phyloP scores from a whole-genome alignment of 2,329 filamentous ascomycete species.

The Lasiodiplodia hormozganensis region DNA sequence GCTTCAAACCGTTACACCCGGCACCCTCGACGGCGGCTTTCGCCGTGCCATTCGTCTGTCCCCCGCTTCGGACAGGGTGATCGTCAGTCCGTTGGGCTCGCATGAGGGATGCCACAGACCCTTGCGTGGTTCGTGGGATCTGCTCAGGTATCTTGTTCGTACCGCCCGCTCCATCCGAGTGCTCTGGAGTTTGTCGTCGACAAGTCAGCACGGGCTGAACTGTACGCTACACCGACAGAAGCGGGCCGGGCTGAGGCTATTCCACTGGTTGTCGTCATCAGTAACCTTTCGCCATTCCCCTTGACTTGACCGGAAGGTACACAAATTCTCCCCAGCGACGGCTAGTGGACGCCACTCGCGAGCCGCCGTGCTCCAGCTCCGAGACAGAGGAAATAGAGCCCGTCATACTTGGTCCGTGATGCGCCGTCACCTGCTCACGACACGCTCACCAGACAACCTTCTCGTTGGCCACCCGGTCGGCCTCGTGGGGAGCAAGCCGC shows the following conservation, averaged over 20 bases:
- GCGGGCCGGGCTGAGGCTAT: background rate
- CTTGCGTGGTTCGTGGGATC: constrained; percentile 17
- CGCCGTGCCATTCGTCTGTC: background rate
- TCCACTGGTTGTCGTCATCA: constrained; percentile 1
- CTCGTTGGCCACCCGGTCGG: background rate
- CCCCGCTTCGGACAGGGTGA: background rate
- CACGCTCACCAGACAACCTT: constrained; percentile 2
- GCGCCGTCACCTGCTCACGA: constrained; percentile 7
- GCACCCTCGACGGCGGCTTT: background rate
- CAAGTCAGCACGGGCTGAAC: background rate
- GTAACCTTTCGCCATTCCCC: background rate
- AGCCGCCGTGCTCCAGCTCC: background rate
- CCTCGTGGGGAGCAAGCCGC: too few relatives aligned
- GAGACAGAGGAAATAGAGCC: background rate
- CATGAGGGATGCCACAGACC: background rate
- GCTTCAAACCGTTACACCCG: constrained; percentile 17
- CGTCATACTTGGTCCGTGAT: constrained; percentile 7
- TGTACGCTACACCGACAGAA: background rate
- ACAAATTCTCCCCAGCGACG: background rate
- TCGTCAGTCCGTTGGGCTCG: background rate
- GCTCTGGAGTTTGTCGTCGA: background rate
- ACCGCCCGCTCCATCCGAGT: background rate
- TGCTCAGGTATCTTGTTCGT: constrained; percentile 9
- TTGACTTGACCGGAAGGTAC: background rate
- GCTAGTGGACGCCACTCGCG: constrained; percentile 1